Base-by-base conservation (phyloP, 768 basidiomycete species). In the Mycena latifolia region DNA sequence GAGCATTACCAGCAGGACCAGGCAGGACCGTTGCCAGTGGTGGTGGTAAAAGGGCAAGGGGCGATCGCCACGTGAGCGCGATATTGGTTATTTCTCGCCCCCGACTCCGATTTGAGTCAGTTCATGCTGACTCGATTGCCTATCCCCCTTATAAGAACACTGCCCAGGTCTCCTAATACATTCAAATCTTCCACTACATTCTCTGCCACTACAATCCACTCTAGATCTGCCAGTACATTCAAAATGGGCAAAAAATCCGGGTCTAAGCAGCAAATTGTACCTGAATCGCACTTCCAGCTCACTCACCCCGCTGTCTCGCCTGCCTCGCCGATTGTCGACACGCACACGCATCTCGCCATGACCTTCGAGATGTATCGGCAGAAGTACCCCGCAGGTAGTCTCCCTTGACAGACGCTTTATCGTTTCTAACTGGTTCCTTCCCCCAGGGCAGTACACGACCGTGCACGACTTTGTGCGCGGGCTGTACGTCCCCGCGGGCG, bases 301-400 rank as follows among this genome's bases (percentile, higher is more conserved):
- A 65, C 74, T 76, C 75, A 73, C 57, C 61, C 69, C 3, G 59
- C 73, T 25, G 72, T 67, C 75, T 17, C 80, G 79, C 3, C 81
- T 2, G 55, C 75, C 1, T 59, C 77, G 6, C 72, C 80, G 6
- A 87, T 95, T 70, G 82, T 95, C 20, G 94, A 96, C 78, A 95
- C 94, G 0, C 94, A 96, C 78, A 93, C 92, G 0, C 94, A 95
- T 71, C 79, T 95, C n/a, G 81, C 89, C 11, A 87, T 91, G 0
- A 96, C 94, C 0, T 95, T 86, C 69, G 81, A 83, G 1, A 71
- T 81, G 20, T 95, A 95, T 74, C 81, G 82, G 31, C 73, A 71
- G 39, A 88, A 86, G 58, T 96, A 94, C 75, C 86, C 84, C 27
- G 76, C 82, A 0, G n/a, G n/a, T n/a, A n/a, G n/a, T n/a, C n/a